These are phyloP conservation scores for Blastocystis sp. DNA, from an alignment of 352 stramenopile genomes.

Conservation along the genomic window DNA sequence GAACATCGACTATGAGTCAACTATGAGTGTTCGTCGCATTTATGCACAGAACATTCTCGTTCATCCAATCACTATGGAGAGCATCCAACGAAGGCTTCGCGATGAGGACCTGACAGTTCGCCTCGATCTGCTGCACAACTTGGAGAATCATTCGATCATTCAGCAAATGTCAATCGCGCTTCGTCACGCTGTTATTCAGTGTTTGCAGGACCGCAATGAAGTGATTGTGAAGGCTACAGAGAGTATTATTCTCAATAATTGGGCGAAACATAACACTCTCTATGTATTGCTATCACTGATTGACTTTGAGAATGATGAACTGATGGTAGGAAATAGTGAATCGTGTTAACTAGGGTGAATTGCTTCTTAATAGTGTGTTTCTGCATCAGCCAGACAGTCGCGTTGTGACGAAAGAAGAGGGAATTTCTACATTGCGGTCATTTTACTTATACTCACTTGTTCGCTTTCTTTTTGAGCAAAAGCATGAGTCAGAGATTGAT, in stretches of 20 bases:
- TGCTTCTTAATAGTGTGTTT: constrained; percentile 11
- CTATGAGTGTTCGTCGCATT: not conserved
- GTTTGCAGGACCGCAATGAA: constrained; percentile 35
- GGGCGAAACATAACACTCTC: not conserved
- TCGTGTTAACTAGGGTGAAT: not conserved
- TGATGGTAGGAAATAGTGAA: not conserved
- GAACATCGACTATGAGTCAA: constrained; percentile 40
- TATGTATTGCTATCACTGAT: not conserved
- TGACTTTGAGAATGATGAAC: not conserved
- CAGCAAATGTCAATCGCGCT: not conserved
- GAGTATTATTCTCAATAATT: not conserved
- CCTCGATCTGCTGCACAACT: not conserved
- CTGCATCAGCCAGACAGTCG: not conserved
- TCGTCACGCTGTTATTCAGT: not conserved
- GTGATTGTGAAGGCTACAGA: not conserved
- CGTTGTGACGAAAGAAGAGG: not conserved
- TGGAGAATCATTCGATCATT: constrained; percentile 9
- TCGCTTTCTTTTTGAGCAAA: constrained; percentile 31
- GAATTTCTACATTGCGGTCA: not conserved
- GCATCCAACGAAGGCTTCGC: not conserved
- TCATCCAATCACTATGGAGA: constrained; percentile 13
- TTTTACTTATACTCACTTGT: constrained; percentile 43
- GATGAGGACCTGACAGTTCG: constrained; percentile 24
- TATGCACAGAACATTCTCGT: not conserved
- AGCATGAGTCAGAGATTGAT: not conserved